These are phyloP conservation scores for Podila minutissima DNA, from an alignment of 192 early-diverging fungal species.

Conservation along the genomic window DNA sequence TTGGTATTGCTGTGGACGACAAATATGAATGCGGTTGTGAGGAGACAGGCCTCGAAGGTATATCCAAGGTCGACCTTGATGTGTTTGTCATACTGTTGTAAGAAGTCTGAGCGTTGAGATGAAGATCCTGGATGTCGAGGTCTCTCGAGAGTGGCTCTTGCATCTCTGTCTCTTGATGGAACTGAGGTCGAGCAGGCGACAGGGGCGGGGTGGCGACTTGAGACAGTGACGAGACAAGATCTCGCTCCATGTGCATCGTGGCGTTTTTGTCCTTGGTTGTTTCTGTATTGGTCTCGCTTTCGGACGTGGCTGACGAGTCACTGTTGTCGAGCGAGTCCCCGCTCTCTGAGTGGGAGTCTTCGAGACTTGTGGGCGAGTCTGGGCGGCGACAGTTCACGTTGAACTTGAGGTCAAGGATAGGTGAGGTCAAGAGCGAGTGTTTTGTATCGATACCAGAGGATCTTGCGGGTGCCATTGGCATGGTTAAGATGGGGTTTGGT, in stretches of 20 bases:
- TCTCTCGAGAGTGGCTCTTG: too few species aligned
- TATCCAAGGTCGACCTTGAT: too few species aligned
- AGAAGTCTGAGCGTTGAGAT: too few species aligned
- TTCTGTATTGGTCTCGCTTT: neutral
- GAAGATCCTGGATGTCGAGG: too few species aligned
- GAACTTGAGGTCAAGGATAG: too few species aligned
- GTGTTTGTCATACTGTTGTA: too few species aligned
- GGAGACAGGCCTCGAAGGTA: too few species aligned
- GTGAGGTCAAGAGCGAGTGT: too few species aligned
- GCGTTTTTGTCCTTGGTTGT: neutral
- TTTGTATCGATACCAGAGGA: too few species aligned
- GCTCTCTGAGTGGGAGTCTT: constrained; percentile 39
- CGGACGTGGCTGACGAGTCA: constrained; percentile 16
- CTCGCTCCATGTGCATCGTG: neutral
- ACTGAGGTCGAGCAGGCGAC: constrained; percentile 21
- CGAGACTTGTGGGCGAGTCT: constrained; percentile 40
- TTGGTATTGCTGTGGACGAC: neutral
- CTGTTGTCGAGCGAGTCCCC: constrained; percentile 11
- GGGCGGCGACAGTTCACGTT: constrained; percentile 4
- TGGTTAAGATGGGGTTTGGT: neutral
- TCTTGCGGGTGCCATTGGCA: neutral
- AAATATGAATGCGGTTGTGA: too few species aligned
- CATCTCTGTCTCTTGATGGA: constrained; percentile 1
- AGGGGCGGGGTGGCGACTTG: constrained; percentile 42
- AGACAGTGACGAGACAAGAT: neutral